These are phyloP conservation scores for Mycosphaerella arachidis DNA, from an alignment of 2,329 filamentous ascomycete species.

Conservation along the genomic window DNA sequence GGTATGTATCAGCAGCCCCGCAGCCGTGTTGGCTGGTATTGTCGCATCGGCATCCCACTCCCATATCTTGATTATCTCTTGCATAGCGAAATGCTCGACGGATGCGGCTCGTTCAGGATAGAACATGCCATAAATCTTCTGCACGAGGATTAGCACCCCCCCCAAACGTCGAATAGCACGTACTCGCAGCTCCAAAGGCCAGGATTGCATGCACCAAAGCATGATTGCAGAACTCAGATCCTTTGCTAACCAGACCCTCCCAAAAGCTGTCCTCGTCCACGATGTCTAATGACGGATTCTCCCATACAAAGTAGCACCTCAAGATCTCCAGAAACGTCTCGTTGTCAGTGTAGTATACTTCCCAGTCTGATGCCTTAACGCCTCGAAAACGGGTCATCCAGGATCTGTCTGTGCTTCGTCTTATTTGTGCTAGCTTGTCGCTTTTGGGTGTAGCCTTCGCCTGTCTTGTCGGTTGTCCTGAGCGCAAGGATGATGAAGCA, in stretches of 20 bases:
- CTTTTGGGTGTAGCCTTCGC: not conserved
- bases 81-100: constrained; percentile 1
- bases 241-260: constrained; percentile 6
- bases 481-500: not conserved
- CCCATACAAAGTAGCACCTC: constrained; percentile 14
- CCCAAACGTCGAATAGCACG: not conserved
- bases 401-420: not conserved
- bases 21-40: constrained; percentile 9
- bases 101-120: not conserved
- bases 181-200: constrained; percentile 8
- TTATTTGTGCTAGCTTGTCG: not conserved
- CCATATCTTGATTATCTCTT: constrained; percentile 7
- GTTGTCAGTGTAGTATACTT: constrained; percentile 9
- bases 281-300: constrained; percentile 5
- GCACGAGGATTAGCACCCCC: not conserved
- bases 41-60: constrained; percentile 4
- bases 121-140: constrained; percentile 13
- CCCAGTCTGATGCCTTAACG: constrained; percentile 8
- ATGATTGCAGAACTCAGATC: constrained; percentile 13
- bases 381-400: constrained; percentile 1
- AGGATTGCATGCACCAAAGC: constrained; percentile 10
- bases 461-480: not conserved
- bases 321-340: constrained; percentile 11
- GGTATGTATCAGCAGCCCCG: constrained; percentile 8
- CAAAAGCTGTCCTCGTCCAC: constrained; percentile 11